These are phyloP conservation scores for Chlamydomonas asymmetrica DNA, from an alignment of 139 green algal species.

Conservation along the genomic window DNA sequence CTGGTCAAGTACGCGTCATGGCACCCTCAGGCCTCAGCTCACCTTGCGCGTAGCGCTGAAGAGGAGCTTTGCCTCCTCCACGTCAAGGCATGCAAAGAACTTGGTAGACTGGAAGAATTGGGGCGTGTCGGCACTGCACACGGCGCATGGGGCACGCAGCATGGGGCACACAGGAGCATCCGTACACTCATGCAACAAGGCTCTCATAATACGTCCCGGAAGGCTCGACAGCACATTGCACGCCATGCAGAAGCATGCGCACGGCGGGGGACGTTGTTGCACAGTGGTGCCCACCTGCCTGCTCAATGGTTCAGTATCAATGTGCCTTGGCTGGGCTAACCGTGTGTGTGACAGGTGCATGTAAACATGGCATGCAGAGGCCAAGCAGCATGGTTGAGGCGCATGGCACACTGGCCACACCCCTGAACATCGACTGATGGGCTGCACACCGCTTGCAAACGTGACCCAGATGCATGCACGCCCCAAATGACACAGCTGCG, in stretches of 20 bases:
- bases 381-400: no score
- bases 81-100: conserved; percentile 81
- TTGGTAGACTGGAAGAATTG: conserved; percentile 83
- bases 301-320: no score
- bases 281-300: no score
- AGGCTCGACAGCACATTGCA: no score
- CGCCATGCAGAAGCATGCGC: neutral
- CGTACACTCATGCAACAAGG: neutral
- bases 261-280: neutral
- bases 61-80: conserved; percentile 70
- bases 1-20: no score
- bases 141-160: neutral
- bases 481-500: neutral
- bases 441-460: neutral
- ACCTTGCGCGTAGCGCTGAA: conserved; percentile 54
- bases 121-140: conserved; percentile 39
- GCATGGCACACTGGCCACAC: no score
- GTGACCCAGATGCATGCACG: neutral
- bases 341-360: no score
- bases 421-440: no score
- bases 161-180: neutral
- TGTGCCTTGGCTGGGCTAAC: no score
- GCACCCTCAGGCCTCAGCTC: no score
- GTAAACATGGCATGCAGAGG: no score
- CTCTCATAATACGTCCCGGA: neutral